Percentiles rank a stretch among this genome's conserved stretches.
Evolutionary conservation across 2,329 filamentous ascomycete genomes (phyloP).

Genomic region (Ophiognomonia clavigignenti-juglandacearum): DNA sequence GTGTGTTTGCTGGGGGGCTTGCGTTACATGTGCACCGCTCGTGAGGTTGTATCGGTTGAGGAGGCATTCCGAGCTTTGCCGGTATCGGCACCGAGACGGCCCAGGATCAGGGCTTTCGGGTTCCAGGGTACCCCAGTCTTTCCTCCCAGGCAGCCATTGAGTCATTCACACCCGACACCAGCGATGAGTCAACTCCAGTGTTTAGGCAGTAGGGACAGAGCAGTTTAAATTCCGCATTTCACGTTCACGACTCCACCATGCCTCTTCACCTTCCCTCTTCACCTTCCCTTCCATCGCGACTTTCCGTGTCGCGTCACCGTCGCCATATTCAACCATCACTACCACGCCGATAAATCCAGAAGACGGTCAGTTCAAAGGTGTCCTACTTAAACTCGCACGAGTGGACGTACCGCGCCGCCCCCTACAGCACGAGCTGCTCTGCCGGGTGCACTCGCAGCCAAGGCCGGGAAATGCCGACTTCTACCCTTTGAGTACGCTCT

Average conservation of each 20-base stretch:
- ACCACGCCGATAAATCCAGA: background rate
- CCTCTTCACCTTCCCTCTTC: background rate
- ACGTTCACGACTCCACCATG: too few relatives aligned
- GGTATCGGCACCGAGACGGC: background rate
- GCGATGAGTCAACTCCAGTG: too few relatives aligned
- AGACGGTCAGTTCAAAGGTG: constrained; percentile 13
- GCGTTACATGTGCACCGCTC: too few relatives aligned
- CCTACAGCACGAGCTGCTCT: background rate
- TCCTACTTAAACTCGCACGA: constrained; percentile 1
- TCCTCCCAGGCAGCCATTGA: too few relatives aligned
- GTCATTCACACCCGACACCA: too few relatives aligned
- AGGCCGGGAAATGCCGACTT: constrained; percentile 11
- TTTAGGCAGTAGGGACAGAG: too few relatives aligned
- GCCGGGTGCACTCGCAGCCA: constrained; percentile 4
- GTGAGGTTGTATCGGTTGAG: too few relatives aligned
- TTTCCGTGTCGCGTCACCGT: background rate
- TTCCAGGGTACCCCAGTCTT: too few relatives aligned
- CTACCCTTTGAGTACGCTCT: constrained; percentile 8
- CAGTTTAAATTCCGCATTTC: too few relatives aligned
- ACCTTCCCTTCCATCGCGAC: background rate
- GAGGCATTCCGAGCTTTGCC: too few relatives aligned
- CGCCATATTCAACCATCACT: background rate
- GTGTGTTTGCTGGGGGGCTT: too few relatives aligned
- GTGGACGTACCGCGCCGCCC: constrained; percentile 9
- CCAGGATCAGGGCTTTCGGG: too few relatives aligned